These are phyloP conservation scores for Fusarium heterosporum DNA, from an alignment of 2,329 filamentous ascomycete genomes.

Conservation along the genomic window DNA sequence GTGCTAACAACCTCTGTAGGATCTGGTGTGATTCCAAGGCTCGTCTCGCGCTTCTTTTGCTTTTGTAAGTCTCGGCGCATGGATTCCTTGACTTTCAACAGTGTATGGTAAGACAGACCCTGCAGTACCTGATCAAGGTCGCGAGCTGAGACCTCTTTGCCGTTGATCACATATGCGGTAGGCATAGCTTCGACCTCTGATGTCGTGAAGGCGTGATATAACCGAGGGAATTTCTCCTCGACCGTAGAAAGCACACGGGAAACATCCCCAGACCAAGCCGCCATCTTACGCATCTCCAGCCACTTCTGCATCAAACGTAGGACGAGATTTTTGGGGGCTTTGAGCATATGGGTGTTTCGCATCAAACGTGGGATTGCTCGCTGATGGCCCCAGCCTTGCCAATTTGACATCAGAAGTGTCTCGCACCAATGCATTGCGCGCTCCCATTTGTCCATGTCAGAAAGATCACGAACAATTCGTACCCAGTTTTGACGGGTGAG, in stretches of 20 bases:
- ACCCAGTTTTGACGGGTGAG: conserved; percentile 87
- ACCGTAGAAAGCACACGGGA: conserved; percentile 56
- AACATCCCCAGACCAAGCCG: conserved; percentile 61
- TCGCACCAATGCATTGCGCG: conserved; percentile 83
- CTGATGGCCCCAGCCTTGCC: conserved; percentile 74
- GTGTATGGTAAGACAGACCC: conserved; percentile 48
- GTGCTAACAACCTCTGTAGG: conserved; percentile 11
- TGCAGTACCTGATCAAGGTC: conserved; percentile 48
- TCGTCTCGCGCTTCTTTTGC: conserved; percentile 35
- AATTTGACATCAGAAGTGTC: conserved; percentile 79
- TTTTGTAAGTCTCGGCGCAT: conserved; percentile 37
- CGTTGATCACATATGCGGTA: conserved; percentile 42
- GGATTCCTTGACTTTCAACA: conserved; percentile 44
- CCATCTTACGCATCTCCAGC: conserved; percentile 60
- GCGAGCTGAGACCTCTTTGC: conserved; percentile 43
- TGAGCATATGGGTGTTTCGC: conserved; percentile 51
- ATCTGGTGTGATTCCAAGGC: conserved; percentile 17
- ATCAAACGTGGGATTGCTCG: conserved; percentile 48
- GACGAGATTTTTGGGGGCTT: conserved; percentile 56
- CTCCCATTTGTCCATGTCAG: conserved; percentile 66
- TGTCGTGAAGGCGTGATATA: conserved; percentile 56
- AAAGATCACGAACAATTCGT: conserved; percentile 75
- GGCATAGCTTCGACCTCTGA: conserved; percentile 49
- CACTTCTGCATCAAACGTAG: conserved; percentile 63
- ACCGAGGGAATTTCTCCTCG: conserved; percentile 54